phyloP scores from a whole-genome alignment of 345 rosid species.

The Eucalyptus rudis region DNA sequence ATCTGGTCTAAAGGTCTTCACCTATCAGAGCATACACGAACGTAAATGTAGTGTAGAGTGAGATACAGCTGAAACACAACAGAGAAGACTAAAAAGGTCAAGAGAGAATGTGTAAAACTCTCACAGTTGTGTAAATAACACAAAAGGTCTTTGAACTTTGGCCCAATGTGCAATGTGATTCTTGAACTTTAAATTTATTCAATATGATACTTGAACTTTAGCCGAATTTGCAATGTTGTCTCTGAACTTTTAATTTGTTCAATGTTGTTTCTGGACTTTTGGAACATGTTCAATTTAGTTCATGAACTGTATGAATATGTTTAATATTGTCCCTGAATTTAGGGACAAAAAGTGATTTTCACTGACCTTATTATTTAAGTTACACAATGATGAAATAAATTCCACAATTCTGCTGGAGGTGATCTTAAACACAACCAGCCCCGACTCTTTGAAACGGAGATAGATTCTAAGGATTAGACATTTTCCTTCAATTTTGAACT shows the following conservation, averaged over 20 bases:
- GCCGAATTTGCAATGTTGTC: accelerated
- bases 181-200: too few species aligned
- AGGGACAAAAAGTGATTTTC: neutral
- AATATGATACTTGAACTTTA: neutral
- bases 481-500: too few species aligned
- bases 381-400: neutral
- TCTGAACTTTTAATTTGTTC: too few species aligned
- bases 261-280: accelerated
- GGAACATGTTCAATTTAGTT: accelerated
- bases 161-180: accelerated
- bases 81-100: neutral
- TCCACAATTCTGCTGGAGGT: neutral
- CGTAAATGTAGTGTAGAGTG: neutral
- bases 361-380: neutral
- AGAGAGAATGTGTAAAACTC: neutral
- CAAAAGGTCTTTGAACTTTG: accelerated
- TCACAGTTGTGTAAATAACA: neutral
- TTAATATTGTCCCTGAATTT: neutral
- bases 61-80: neutral
- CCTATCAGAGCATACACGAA: neutral
- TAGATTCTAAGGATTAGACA: too few species aligned
- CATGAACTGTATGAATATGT: neutral
- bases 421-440: neutral
- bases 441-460: too few species aligned
- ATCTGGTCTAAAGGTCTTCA: neutral